Evolutionary conservation across 2,329 filamentous ascomycete genomes (phyloP).

Genomic region (Fusarium annulatum): DNA sequence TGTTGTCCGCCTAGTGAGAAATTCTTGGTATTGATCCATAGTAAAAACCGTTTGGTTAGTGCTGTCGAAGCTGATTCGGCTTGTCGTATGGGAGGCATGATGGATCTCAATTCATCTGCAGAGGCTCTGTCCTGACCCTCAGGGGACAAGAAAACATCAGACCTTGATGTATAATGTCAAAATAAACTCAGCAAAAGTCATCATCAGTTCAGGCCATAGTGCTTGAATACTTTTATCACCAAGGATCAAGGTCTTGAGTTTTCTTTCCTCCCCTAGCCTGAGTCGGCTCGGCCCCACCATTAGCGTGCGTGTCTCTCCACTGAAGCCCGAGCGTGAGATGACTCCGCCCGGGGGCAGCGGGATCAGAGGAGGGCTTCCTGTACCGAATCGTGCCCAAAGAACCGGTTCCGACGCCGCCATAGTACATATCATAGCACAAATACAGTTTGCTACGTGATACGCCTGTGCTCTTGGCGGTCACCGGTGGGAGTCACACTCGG

Average conservation of each 20-base stretch:
- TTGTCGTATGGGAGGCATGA: conserved; percentile 12
- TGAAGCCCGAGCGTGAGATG: conserved; percentile 23
- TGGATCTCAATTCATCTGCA: conserved; percentile 13
- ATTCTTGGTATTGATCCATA: conserved; percentile 2
- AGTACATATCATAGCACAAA: neutral
- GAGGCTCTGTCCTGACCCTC: conserved; percentile 34
- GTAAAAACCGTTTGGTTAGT: conserved; percentile 6
- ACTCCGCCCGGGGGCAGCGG: conserved; percentile 21
- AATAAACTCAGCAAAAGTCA: too few relatives aligned
- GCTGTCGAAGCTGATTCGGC: conserved; percentile 15
- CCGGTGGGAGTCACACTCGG: conserved; percentile 33
- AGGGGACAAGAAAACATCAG: too few relatives aligned
- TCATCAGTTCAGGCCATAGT: too few relatives aligned
- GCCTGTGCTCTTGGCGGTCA: conserved; percentile 16
- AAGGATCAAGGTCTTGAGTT: too few relatives aligned
- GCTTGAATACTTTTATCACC: too few relatives aligned
- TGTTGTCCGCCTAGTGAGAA: neutral
- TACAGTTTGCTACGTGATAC: neutral
- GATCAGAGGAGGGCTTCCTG: neutral
- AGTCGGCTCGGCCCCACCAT: conserved; percentile 25
- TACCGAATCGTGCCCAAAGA: conserved; percentile 25
- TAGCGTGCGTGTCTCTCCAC: conserved; percentile 18
- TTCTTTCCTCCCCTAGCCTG: neutral
- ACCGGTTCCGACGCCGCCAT: conserved; percentile 21
- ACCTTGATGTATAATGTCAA: too few relatives aligned